phyloP scores from a whole-genome alignment of 208 protist species.

The Crithidia expoeki region DNA sequence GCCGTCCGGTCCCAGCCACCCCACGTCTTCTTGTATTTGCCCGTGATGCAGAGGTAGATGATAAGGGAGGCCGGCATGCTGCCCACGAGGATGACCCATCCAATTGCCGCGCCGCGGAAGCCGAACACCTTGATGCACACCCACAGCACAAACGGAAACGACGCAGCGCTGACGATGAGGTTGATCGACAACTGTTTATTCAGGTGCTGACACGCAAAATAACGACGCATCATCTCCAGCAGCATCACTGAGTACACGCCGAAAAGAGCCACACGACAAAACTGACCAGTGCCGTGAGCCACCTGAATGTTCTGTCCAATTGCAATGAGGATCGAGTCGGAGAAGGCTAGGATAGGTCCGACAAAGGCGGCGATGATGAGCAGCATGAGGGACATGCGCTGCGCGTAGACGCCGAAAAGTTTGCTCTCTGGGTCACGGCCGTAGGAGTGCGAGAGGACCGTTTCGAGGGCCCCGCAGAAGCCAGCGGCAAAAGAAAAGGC shows the following conservation, averaged over 20 bases:
- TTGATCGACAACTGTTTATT: slow-evolving; percentile 67
- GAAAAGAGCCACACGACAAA: slow-evolving; percentile 61
- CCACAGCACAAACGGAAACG: slow-evolving; percentile 64
- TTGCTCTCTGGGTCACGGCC: slow-evolving; percentile 72
- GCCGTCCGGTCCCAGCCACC: slow-evolving; percentile 65
- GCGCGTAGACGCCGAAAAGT: slow-evolving; percentile 73
- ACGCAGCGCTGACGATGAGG: slow-evolving; percentile 48
- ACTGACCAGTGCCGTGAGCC: slow-evolving; percentile 55
- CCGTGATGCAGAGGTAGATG: slow-evolving; percentile 60
- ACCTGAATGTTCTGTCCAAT: slow-evolving; percentile 62
- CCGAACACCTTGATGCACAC: slow-evolving; percentile 51
- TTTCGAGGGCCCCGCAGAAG: slow-evolving; percentile 80
- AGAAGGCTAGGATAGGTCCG: slow-evolving; percentile 58
- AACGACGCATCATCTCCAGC: slow-evolving; percentile 81
- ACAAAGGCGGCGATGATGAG: slow-evolving; percentile 56
- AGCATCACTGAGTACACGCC: slow-evolving; percentile 72
- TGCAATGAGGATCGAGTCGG: slow-evolving; percentile 51
- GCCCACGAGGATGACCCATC: slow-evolving; percentile 68
- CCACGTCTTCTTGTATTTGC: slow-evolving; percentile 76
- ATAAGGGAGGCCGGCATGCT: slow-evolving; percentile 56
- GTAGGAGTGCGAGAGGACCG: slow-evolving; percentile 76
- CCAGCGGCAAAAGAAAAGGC: slow-evolving; percentile 66
- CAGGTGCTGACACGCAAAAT: slow-evolving; percentile 81
- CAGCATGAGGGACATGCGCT: slow-evolving; percentile 78
- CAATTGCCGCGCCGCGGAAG: slow-evolving; percentile 59